A percentile compares a stretch with the other conserved stretches of the same genome.
Evolutionary conservation across 306 rosid genomes (phyloP).

Genomic region (Prunus mume): DNA sequence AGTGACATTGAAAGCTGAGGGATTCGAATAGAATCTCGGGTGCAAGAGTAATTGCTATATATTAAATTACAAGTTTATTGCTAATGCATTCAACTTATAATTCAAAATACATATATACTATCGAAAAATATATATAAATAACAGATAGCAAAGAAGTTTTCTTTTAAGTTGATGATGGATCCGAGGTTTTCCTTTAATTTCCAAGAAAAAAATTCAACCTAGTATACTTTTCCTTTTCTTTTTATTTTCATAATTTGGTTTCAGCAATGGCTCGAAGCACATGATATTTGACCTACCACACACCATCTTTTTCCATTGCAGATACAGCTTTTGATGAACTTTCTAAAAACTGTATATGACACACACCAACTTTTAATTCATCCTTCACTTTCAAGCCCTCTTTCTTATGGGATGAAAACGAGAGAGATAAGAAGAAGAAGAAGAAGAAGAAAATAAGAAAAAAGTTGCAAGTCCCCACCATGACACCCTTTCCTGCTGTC

Average conservation of each 20-base stretch:
- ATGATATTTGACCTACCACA: constrained; percentile 33
- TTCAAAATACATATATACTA: too few species aligned
- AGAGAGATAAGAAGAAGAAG: constrained; percentile 1
- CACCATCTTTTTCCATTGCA: constrained; percentile 6
- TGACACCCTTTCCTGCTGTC: constrained; percentile 6
- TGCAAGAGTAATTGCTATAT: too few species aligned
- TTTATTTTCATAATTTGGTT: neutral
- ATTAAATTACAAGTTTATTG: too few species aligned
- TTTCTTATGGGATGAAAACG: constrained; percentile 7
- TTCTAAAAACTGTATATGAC: neutral
- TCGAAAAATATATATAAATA: too few species aligned
- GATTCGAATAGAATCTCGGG: too few species aligned
- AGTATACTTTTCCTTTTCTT: neutral
- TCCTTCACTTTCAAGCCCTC: constrained; percentile 31
- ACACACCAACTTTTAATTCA: constrained; percentile 9
- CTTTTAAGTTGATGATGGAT: neutral
- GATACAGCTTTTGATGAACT: neutral
- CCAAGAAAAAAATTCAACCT: neutral
- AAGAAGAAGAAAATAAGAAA: neutral
- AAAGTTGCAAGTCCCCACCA: neutral
- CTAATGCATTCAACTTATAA: too few species aligned
- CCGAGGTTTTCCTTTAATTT: neutral
- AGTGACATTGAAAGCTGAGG: too few species aligned
- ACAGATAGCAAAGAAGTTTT: neutral
- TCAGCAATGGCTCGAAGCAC: constrained; percentile 11